Evolutionary conservation across 768 basidiomycete genomes (phyloP).

Genomic region (Coprinopsis marcescibilis): DNA sequence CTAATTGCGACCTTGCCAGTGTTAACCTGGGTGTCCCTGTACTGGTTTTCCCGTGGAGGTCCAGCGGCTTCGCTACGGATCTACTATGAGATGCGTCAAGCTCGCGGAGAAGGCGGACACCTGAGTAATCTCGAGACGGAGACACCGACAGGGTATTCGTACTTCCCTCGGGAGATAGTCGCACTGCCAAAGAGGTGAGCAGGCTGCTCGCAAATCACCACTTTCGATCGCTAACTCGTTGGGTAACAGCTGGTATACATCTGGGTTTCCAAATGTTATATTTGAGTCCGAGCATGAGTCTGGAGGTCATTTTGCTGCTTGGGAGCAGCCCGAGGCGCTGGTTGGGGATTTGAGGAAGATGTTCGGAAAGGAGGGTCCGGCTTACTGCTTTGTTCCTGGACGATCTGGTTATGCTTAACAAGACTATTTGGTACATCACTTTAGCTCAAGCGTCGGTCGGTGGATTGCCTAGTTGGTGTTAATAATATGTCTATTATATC

Average conservation of each 20-base stretch:
- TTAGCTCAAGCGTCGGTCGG: too few relatives aligned
- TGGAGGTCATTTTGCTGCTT: conserved; percentile 44
- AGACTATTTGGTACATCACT: too few relatives aligned
- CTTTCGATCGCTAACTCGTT: neutral
- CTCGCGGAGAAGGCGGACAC: conserved; percentile 6
- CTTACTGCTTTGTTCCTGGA: conserved; percentile 19
- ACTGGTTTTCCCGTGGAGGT: conserved; percentile 53
- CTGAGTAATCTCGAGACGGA: conserved; percentile 6
- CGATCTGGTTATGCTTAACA: conserved; percentile 1
- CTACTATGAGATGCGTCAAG: conserved; percentile 43
- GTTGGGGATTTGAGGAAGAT: conserved; percentile 37
- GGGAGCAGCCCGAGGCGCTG: conserved; percentile 24
- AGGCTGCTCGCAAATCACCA: conserved; percentile 8
- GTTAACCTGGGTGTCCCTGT: conserved; percentile 52
- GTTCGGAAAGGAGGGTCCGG: conserved; percentile 32
- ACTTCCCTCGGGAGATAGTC: conserved; percentile 44
- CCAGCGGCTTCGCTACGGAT: conserved; percentile 56
- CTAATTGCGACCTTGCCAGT: conserved; percentile 28
- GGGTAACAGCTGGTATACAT: conserved; percentile 34
- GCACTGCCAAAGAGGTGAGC: conserved; percentile 25
- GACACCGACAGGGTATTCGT: conserved; percentile 43
- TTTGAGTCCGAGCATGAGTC: conserved; percentile 31
- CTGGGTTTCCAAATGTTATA: conserved; percentile 23
- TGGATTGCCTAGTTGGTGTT: too few relatives aligned
- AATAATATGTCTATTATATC: too few relatives aligned